These are phyloP conservation scores for Selaginella moellendorffii DNA, from an alignment of 75 land plant genomes.

Conservation along the genomic window DNA sequence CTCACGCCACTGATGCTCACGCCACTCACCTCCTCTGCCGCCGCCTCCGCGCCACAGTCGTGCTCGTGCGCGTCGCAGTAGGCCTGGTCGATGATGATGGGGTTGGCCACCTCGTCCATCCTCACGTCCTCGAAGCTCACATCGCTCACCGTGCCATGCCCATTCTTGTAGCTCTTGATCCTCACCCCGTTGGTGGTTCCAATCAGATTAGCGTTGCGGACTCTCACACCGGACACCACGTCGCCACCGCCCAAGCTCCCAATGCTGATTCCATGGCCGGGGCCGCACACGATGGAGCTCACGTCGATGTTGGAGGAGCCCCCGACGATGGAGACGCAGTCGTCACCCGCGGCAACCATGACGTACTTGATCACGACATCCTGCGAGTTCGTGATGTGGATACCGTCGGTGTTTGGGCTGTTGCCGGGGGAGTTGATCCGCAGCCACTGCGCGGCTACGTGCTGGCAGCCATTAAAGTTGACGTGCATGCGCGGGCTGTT, in stretches of 20 bases:
- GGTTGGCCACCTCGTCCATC: background rate
- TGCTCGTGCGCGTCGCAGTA: too few relatives aligned
- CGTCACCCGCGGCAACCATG: constrained; percentile 19
- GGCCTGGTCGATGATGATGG: constrained; percentile 16
- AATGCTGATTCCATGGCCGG: too few relatives aligned
- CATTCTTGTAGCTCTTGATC: constrained; percentile 4
- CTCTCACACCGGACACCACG: background rate
- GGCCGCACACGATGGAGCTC: constrained; percentile 13
- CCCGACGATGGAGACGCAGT: constrained; percentile 14
- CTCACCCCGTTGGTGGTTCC: background rate
- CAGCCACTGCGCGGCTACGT: background rate
- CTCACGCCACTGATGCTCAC: too few relatives aligned
- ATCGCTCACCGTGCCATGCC: background rate
- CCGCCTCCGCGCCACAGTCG: too few relatives aligned
- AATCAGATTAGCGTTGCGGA: background rate
- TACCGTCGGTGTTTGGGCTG: constrained; percentile 25
- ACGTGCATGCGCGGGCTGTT: background rate
- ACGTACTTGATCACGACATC: background rate
- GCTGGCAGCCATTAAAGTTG: background rate
- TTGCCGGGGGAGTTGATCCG: constrained; percentile 2
- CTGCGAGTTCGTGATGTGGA: constrained; percentile 2
- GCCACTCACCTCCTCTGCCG: too few relatives aligned
- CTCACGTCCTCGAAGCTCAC: constrained; percentile 8
- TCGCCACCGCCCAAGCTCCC: background rate
- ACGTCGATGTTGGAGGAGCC: background rate